Base-by-base conservation (phyloP, 306 rosid genomes). In the Corylus americana region DNA sequence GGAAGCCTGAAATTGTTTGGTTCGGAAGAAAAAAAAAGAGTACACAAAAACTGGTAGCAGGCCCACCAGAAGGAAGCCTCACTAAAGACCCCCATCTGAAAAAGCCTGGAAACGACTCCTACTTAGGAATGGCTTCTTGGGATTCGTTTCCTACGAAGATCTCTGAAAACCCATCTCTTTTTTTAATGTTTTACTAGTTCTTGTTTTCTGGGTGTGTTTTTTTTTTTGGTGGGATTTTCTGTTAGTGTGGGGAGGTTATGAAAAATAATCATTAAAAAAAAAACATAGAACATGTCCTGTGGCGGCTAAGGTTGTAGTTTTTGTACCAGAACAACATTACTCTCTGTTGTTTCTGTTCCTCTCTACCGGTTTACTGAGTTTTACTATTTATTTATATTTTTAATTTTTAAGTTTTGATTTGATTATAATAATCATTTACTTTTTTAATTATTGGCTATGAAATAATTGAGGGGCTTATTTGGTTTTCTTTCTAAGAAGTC, bases 81-180 rank as follows among this genome's bases (percentile, higher is more conserved):
- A 4, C 47, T 85, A 78, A 83, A 85, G 83, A 77, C 83, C 75
- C 76, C 75, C 76, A 83, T 83, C 94, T 87, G 90, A 82, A 86
- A 93, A 90, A 86, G 90, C 90, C 92, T 86, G 92, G 57, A 79
- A 75, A 75, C 84, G 73, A 86, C 92, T 91, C 92, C 86, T 75
- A 85, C 91, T 82, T 78, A 64, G 82, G 85, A 89, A 82, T 81
- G 49, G 62, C 74, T 84, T 84, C 84, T 91, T 69, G 89, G 91
- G 88, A 87, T 91, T 86, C 74, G 88, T 81, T 78, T 76, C 86
- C 80, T 27, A 78, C 89, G 59, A 55, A 70, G 76, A 80, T 81
- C 70, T 83, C 69, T 64, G n/a, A 45, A 74, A 50, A 58, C 35
- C 16, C 53, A 37, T 10, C 8, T 63, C 48, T 3, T 14, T 71